phyloP scores from a whole-genome alignment of 2,329 filamentous ascomycete genomes.

The Trichoderma pleuroti region DNA sequence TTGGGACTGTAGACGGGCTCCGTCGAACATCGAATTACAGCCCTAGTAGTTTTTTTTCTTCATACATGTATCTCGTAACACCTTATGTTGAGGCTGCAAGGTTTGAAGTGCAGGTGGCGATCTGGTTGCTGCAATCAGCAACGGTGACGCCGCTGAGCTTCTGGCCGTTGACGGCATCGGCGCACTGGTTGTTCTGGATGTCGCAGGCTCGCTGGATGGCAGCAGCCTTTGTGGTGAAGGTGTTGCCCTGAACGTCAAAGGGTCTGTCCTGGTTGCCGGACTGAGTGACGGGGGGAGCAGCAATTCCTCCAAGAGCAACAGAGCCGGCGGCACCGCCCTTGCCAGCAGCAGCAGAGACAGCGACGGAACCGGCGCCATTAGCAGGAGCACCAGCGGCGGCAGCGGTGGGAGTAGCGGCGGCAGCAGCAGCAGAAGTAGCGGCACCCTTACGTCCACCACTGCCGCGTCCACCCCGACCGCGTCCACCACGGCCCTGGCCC shows the following conservation, averaged over 20 bases:
- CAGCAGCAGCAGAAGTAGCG: background rate
- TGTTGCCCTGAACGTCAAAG: slow-evolving; percentile 55
- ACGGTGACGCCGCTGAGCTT: slow-evolving; percentile 38
- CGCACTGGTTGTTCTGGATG: slow-evolving; percentile 60
- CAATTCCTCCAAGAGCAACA: slow-evolving; percentile 47
- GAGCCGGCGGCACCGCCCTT: slow-evolving; percentile 29
- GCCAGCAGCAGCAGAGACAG: slow-evolving; percentile 19
- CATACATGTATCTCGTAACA: slow-evolving; percentile 1
- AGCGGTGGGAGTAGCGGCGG: background rate
- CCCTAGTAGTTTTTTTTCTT: background rate
- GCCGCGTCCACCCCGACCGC: background rate
- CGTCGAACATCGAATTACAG: slow-evolving; percentile 4
- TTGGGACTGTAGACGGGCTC: slow-evolving; percentile 6
- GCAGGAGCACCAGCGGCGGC: background rate
- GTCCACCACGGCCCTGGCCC: background rate
- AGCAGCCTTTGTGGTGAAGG: slow-evolving; percentile 53
- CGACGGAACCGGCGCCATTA: background rate
- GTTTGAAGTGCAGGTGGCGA: slow-evolving; percentile 26
- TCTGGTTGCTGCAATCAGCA: slow-evolving; percentile 54
- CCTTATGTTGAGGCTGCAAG: slow-evolving; percentile 7
- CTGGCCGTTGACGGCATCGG: slow-evolving; percentile 54
- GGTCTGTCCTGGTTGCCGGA: slow-evolving; percentile 48
- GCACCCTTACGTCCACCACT: background rate
- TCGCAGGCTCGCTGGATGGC: slow-evolving; percentile 60
- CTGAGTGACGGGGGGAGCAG: slow-evolving; percentile 48